Evolutionary conservation across 1,284 basidiomycete genomes (phyloP).

Genomic region (Ustilago trichophora): DNA sequence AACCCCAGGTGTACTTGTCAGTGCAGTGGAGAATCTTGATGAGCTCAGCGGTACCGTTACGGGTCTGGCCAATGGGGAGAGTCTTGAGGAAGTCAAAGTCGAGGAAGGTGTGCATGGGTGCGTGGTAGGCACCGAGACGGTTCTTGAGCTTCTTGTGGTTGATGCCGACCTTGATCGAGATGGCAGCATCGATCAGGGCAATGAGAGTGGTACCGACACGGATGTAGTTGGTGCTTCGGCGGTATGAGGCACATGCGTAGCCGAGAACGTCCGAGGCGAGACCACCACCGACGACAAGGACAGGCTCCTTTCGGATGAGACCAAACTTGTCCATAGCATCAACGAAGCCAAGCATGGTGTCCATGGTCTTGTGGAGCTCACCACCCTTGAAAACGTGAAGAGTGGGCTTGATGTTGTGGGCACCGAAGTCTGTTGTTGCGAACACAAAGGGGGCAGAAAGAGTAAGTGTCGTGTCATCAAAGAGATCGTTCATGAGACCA

Average conservation of each 20-base stretch:
- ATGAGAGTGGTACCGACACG: conserved; percentile 69
- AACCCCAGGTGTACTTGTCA: conserved; percentile 68
- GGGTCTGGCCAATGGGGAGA: conserved; percentile 68
- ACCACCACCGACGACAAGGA: conserved; percentile 69
- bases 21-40: conserved; percentile 69
- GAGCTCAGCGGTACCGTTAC: conserved; percentile 69
- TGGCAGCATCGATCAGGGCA: conserved; percentile 69
- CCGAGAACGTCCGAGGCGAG: conserved; percentile 67
- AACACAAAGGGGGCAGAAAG: background rate
- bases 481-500: no score
- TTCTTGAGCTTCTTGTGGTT: conserved; percentile 63
- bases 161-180: conserved; percentile 68
- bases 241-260: conserved; percentile 69
- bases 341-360: conserved; percentile 68
- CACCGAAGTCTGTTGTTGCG: conserved; percentile 65
- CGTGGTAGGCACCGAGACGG: conserved; percentile 68
- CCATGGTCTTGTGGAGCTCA: conserved; percentile 69
- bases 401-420: conserved; percentile 67
- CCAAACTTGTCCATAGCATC: conserved; percentile 69
- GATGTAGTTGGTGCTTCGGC: conserved; percentile 69
- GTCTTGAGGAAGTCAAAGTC: conserved; percentile 70
- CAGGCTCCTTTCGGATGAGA: conserved; percentile 69
- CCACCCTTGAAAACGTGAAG: conserved; percentile 69
- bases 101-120: conserved; percentile 69
- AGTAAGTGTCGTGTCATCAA: no score